A percentile compares a stretch with the other conserved stretches of the same genome.
Conservation (phyloP, 139 green algal genomes). For the Chlamydomonas eustigma region DNA sequence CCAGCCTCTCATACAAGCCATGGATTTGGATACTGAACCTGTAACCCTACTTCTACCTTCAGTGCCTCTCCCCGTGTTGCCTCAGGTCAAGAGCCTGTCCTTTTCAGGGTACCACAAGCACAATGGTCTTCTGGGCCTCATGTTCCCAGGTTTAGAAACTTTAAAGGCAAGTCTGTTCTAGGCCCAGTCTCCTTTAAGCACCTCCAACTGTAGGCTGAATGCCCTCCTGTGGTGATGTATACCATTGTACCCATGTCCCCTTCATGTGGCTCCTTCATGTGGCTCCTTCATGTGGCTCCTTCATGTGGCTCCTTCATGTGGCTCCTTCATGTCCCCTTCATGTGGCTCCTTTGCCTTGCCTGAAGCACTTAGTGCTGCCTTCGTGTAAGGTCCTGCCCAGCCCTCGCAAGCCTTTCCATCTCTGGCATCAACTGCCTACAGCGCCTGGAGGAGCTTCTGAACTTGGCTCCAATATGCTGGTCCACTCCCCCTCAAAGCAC, state of each 20-base stretch:
- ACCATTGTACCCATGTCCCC: too few species aligned
- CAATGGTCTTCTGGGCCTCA: neutral
- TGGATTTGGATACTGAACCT: too few species aligned
- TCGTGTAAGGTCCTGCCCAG: conserved; percentile 6
- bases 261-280: too few species aligned
- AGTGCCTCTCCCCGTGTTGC: neutral
- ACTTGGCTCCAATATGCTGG: too few species aligned
- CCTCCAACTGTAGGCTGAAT: too few species aligned
- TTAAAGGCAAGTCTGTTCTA: neutral
- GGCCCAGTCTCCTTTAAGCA: too few species aligned
- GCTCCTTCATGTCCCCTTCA: too few species aligned
- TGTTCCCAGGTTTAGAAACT: neutral
- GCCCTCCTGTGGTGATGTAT: too few species aligned
- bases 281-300: too few species aligned
- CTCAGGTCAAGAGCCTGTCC: neutral
- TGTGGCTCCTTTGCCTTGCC: neutral
- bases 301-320: too few species aligned
- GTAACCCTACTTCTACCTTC: too few species aligned
- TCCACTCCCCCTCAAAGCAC: neutral
- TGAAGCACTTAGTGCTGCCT: neutral
- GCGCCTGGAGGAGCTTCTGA: conserved; percentile 6
- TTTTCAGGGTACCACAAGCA: conserved; percentile 2
- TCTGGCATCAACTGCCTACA: conserved; percentile 13
- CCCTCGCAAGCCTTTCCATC: neutral
- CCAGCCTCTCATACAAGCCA: neutral